These are phyloP conservation scores for Aspergillus heteromorphus DNA, from an alignment of 495 filamentous ascomycete species.

Conservation along the genomic window DNA sequence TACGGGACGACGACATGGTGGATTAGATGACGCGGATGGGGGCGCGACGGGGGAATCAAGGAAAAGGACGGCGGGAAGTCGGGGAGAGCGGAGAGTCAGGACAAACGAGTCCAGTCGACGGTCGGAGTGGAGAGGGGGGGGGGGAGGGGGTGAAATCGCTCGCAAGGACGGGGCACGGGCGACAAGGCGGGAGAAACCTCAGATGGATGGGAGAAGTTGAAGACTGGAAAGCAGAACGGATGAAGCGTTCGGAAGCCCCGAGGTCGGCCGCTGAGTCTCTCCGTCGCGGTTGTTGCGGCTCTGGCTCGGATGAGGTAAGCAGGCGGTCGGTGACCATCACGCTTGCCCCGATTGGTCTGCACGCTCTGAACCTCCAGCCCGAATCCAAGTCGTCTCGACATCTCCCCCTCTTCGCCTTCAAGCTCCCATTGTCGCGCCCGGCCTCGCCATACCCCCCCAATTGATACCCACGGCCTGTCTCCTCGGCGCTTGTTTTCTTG, in stretches of 20 bases:
- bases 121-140: conserved; percentile 18
- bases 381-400: conserved; percentile 1
- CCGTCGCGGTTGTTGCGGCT: conserved; percentile 13
- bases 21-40: background rate
- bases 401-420: background rate
- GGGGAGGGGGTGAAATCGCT: conserved; percentile 1
- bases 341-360: conserved; percentile 21
- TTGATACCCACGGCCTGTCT: background rate
- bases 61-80: conserved; percentile 15
- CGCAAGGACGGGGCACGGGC: background rate
- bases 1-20: conserved; percentile 41
- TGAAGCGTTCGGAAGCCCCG: conserved; percentile 14
- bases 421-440: background rate
- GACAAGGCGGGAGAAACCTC: background rate
- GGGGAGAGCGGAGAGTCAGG: conserved; percentile 8
- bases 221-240: background rate
- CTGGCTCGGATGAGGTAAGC: conserved; percentile 33
- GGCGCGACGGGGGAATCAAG: conserved; percentile 1
- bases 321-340: conserved; percentile 16
- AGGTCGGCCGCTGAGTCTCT: conserved; percentile 10
- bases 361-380: conserved; percentile 4
- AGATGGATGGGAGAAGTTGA: background rate
- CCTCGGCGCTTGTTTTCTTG: background rate
- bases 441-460: background rate
- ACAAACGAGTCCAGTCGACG: background rate